Evolutionary conservation across 192 early-diverging fungal species (phyloP).

Genomic region (Backusella tarrabulga): DNA sequence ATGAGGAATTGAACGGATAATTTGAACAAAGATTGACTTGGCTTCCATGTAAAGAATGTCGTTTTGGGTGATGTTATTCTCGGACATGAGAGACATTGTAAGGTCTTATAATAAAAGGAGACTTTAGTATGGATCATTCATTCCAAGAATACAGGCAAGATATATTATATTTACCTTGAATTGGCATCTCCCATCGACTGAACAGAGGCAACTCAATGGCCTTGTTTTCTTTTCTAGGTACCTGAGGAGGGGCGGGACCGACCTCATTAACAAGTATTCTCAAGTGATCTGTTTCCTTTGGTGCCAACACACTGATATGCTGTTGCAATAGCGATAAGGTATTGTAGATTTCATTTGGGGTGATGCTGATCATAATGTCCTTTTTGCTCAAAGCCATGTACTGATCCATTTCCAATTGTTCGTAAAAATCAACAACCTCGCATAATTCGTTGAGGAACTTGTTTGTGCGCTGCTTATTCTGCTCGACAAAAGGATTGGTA

Average conservation of each 20-base stretch:
- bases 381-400: slow-evolving; percentile 93
- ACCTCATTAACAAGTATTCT: slow-evolving; percentile 77
- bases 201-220: slow-evolving; percentile 69
- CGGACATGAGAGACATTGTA: slow-evolving; percentile 65
- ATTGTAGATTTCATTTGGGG: slow-evolving; percentile 93
- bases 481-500: slow-evolving; percentile 85
- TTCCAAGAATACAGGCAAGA: neutral
- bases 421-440: slow-evolving; percentile 93
- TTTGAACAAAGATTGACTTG: slow-evolving; percentile 89
- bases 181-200: slow-evolving; percentile 79
- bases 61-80: slow-evolving; percentile 84
- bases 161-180: slow-evolving; percentile 51
- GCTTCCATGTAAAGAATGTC: slow-evolving; percentile 95
- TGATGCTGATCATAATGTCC: slow-evolving; percentile 86
- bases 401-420: slow-evolving; percentile 96
- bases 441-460: slow-evolving; percentile 87
- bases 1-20: slow-evolving; percentile 83
- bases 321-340: slow-evolving; percentile 82
- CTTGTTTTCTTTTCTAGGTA: slow-evolving; percentile 78
- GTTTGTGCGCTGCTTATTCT: slow-evolving; percentile 80
- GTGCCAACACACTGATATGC: slow-evolving; percentile 75
- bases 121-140: neutral
- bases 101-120: slow-evolving; percentile 30
- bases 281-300: slow-evolving; percentile 76
- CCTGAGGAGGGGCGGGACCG: slow-evolving; percentile 67